Conservation (phyloP, 2,329 filamentous ascomycete genomes). For the Acephala macrosclerotiorum region DNA sequence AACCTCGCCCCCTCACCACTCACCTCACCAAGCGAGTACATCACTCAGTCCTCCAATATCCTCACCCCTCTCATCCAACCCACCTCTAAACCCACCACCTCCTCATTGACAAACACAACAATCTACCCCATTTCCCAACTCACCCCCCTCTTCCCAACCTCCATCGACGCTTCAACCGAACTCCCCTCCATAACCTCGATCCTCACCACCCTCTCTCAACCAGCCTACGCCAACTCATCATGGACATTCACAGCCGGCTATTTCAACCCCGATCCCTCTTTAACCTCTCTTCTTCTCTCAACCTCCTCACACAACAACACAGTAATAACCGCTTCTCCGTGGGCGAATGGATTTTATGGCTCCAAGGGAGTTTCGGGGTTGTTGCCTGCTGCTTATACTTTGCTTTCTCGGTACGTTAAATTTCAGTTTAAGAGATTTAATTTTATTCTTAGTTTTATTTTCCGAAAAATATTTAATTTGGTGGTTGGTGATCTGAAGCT, state of each 20-base stretch:
- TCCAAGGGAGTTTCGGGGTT: constrained; percentile 89
- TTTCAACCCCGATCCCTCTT: constrained; percentile 91
- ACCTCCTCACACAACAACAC: constrained; percentile 76
- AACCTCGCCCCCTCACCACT: constrained; percentile 82
- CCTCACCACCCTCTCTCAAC: constrained; percentile 69
- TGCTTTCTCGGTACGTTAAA: constrained; percentile 67
- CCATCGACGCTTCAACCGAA: constrained; percentile 86
- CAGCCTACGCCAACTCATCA: constrained; percentile 70
- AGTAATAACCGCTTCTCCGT: constrained; percentile 89
- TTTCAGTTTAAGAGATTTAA: too few species aligned
- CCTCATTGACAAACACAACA: constrained; percentile 61
- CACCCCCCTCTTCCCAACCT: constrained; percentile 79
- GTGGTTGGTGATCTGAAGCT: too few species aligned
- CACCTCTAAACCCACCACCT: constrained; percentile 27
- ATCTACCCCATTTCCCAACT: constrained; percentile 90
- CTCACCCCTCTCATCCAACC: constrained; percentile 69
- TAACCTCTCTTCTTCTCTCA: constrained; percentile 80
- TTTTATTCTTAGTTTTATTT: too few species aligned
- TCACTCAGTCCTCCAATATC: constrained; percentile 69
- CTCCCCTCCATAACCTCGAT: constrained; percentile 81
- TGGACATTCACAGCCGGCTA: constrained; percentile 99
- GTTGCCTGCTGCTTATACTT: constrained; percentile 89
- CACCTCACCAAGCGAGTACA: constrained; percentile 72
- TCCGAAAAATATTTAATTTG: too few species aligned
- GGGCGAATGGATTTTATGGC: constrained; percentile 94